Conservation (phyloP, 2,329 filamentous ascomycete species). For the Aureobasidium sp. region DNA sequence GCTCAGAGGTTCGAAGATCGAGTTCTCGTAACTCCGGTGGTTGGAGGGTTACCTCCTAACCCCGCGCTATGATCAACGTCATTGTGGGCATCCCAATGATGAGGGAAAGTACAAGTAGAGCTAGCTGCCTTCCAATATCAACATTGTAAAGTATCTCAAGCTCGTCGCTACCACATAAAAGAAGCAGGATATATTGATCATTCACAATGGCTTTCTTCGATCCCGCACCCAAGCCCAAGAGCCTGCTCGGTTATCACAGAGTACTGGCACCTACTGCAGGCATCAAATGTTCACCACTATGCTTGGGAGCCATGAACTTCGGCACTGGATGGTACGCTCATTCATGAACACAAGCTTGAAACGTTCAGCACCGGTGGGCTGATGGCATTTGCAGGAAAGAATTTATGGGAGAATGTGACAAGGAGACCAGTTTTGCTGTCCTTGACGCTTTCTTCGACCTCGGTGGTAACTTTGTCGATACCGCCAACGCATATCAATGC, state of each 20-base stretch:
- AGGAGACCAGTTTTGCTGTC: slow-evolving; percentile 53
- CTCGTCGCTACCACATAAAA: not conserved
- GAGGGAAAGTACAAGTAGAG: not conserved
- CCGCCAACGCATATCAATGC: slow-evolving; percentile 33
- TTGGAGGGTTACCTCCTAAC: not conserved
- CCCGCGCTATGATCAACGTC: not conserved
- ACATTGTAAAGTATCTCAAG: not conserved
- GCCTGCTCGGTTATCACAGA: slow-evolving; percentile 16
- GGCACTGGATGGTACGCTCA: slow-evolving; percentile 44
- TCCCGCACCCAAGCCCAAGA: slow-evolving; percentile 15
- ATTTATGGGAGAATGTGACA: slow-evolving; percentile 57
- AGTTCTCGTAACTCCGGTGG: not conserved
- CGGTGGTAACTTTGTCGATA: slow-evolving; percentile 69
- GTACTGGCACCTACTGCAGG: slow-evolving; percentile 17
- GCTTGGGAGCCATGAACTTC: slow-evolving; percentile 58
- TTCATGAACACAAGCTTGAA: not conserved
- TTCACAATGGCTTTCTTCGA: slow-evolving; percentile 17
- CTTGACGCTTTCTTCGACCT: slow-evolving; percentile 58
- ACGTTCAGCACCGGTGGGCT: not conserved
- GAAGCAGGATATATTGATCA: no score
- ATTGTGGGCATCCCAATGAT: not conserved
- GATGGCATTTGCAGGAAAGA: slow-evolving; percentile 24
- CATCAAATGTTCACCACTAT: slow-evolving; percentile 30
- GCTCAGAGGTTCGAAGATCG: no score
- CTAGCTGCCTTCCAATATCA: not conserved